phyloP scores from a whole-genome alignment of 2,329 filamentous ascomycete genomes.

The Gaeumannomyces sp. region DNA sequence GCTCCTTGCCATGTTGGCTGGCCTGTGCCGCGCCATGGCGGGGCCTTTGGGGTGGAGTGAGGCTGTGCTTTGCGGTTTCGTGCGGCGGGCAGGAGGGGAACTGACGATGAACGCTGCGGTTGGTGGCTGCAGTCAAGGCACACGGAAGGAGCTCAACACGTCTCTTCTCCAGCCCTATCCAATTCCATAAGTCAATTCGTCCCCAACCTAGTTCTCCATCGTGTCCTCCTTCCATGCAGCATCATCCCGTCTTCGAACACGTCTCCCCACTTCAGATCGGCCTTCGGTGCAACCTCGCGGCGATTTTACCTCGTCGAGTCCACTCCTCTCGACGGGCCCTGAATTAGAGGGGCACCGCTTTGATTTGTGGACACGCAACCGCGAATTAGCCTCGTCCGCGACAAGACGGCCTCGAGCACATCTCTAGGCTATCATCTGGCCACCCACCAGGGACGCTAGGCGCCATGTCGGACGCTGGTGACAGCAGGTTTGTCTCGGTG shows the following conservation, averaged over 20 bases:
- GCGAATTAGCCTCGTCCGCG: neutral
- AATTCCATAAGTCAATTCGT: neutral
- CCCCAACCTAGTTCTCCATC: neutral
- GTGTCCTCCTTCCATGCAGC: neutral
- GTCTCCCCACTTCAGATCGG: neutral
- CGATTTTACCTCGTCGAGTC: neutral
- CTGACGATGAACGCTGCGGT: neutral
- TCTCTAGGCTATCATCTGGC: neutral
- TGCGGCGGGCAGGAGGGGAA: neutral
- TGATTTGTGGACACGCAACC: neutral
- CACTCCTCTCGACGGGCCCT: neutral
- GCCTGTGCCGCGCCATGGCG: neutral
- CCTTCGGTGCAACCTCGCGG: neutral
- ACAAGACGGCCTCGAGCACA: neutral
- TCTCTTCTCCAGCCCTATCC: too few species aligned
- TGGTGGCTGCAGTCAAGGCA: neutral
- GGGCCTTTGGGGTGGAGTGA: neutral
- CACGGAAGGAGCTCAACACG: neutral
- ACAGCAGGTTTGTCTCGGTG: neutral
- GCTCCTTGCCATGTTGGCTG: neutral
- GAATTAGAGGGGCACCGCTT: neutral
- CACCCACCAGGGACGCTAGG: neutral
- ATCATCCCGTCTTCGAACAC: neutral
- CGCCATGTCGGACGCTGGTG: neutral
- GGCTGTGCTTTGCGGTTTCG: neutral